Base-by-base conservation (phyloP, 148 eudicot species). In the Suaeda aralocaspica region DNA sequence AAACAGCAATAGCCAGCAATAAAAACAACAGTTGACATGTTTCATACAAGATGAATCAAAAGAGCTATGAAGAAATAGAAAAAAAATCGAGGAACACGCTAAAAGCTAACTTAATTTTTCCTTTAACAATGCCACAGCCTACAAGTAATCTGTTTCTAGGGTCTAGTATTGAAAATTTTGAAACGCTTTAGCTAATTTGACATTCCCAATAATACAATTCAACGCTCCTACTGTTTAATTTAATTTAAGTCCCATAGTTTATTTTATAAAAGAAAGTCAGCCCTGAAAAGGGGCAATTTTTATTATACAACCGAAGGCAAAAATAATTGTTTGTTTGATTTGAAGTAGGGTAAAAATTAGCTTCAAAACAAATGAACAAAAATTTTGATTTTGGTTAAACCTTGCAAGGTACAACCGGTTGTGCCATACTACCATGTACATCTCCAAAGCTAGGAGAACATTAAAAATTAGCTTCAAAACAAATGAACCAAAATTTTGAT, bases 1-100 rank as follows among this genome's bases (percentile, higher is more conserved):
- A 53, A 72, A 26, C 36, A 33, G 42, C 8, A 31, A 67, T 42
- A 74, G 64, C 19, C 16, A 48, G 69, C 36, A 57, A 58, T 25
- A 30, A 8, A 22, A 24, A 24, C 28, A 26, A 55, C 59, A 41
- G 29, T 42, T 12, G 14, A 28, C 34, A 5, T 15, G 1, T 26
- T 58, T 58, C 36, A 29, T 29, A 58, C 13, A 58, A 29, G 36
- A n/a, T 29, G 25, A 4, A 21, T 10, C n/a, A 58, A 15, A 29
- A 14, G 25, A 49, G 16, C 48, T 11, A 7, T 29, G 31, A 66
- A 29, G 1, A 6, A n/a, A n/a, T n/a, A n/a, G n/a, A 36, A 36
- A 36, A 36, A 36, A 36, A 36, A 36, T 36, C 41, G 41, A 3
- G 8, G 41, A 4, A 4, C 8, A 36, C 4, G 41, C 41, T 36